Evolutionary conservation across 352 stramenopile genomes (phyloP), one percentile per base, ranked within the genome.

Genomic region (Thraustotheca clavata): DNA sequence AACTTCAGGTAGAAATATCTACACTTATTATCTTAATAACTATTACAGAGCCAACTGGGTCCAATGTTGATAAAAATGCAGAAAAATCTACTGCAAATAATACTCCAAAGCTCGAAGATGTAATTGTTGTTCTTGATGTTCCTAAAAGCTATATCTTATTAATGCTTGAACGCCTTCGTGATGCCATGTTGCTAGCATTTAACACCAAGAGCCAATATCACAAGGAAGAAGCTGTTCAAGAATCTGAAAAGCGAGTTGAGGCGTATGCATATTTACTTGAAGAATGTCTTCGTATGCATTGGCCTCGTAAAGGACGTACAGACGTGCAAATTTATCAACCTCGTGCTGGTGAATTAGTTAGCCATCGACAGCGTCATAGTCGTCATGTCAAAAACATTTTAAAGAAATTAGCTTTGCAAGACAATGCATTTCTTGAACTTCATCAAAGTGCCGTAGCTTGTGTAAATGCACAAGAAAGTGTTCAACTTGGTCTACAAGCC

Each of bases 311-410:
- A 59, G 85, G 86, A 4, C 74, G 83, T 24, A 69, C 89, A 22
- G 84, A 95, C 50, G 88, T 97, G 26, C 85, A 94, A 49, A 85
- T 86, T 40, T 86, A 86, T 52, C 80, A 96, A 48, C 88, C 89
- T 29, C 82, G 89, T 22, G 79, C 94, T 49, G 73, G 83, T 3
- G 89, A 97, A 38, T 71, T 97, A 24, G 57, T 88, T 34, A 83
- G 61, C 31, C 89, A 97, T 60, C 76, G 76, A 1, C 80, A 95
- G 55, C 77, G 87, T 27, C 71, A 76, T 39, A 75, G 95, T 6
- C 80, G 86, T 8, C 76, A 91, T 47, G 41, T 90, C 3, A 77
- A 79, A 9, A 67, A 74, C 2, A 52, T 96, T 33, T 65, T 71
- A 27, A 71, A 80, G 36, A 88, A 86, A 62, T 59, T 83, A 2